These are phyloP conservation scores for Leptographium radiaticola DNA, from an alignment of 2,329 filamentous ascomycete species.

Conservation along the genomic window DNA sequence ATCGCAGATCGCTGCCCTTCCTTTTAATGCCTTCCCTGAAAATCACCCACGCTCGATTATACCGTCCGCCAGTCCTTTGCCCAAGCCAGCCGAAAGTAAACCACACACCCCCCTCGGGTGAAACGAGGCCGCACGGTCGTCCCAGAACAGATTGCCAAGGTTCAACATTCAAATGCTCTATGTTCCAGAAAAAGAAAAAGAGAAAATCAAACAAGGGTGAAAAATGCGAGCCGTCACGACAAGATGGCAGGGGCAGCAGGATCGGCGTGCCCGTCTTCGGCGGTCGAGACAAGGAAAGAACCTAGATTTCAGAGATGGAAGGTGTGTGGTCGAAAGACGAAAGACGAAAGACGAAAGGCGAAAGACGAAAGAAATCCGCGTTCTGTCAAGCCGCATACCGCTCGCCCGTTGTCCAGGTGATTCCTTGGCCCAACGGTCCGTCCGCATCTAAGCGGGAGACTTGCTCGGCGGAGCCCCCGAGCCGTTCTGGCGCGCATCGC, in stretches of 20 bases:
- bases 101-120: constrained; percentile 3
- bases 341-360: too few species aligned
- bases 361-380: too few species aligned
- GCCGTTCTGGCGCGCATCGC: constrained; percentile 49
- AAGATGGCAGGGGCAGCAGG: constrained; percentile 8
- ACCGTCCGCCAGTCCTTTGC: constrained; percentile 10
- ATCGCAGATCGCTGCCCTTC: constrained; percentile 9
- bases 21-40: constrained; percentile 9
- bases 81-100: constrained; percentile 10
- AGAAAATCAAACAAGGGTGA: constrained; percentile 2
- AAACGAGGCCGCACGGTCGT: constrained; percentile 1
- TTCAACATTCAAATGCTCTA: constrained; percentile 3
- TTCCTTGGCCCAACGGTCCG: not conserved
- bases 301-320: not conserved
- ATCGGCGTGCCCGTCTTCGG: not conserved
- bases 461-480: constrained; percentile 42
- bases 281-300: not conserved
- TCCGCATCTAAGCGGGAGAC: constrained; percentile 38
- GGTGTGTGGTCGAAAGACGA: not conserved
- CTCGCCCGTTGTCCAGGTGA: not conserved
- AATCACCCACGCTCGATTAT: constrained; percentile 11
- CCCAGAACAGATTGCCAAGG: constrained; percentile 3
- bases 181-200: constrained; percentile 5
- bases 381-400: not conserved
- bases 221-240: constrained; percentile 10